Evolutionary conservation across 106 monocot genomes (phyloP).

Genomic region (Acorus gramineus): DNA sequence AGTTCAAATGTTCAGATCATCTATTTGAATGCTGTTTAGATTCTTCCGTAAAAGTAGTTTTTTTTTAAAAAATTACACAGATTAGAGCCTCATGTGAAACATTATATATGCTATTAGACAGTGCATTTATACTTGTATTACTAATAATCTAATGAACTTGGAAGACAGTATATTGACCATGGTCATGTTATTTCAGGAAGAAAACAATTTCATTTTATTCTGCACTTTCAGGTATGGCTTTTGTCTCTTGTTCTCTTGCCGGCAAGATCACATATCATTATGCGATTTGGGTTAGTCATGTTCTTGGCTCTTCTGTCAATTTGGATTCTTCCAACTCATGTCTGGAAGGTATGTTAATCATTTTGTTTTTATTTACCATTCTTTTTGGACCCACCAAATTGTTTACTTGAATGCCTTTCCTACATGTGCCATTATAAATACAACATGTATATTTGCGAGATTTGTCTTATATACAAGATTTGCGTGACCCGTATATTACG

Average conservation of each 20-base stretch:
- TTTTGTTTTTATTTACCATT: neutral
- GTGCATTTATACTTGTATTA: no score
- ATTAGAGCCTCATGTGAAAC: no score
- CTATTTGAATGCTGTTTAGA: no score
- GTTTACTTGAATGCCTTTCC: no score
- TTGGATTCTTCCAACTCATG: slow-evolving; percentile 62
- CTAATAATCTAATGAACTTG: no score
- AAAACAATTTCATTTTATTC: neutral
- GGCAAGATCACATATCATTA: slow-evolving; percentile 79
- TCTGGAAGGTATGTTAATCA: slow-evolving; percentile 53
- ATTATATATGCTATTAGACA: no score
- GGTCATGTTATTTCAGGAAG: neutral
- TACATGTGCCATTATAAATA: no score
- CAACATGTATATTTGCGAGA: no score
- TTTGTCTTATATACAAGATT: neutral
- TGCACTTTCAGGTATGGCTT: slow-evolving; percentile 68
- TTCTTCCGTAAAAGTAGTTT: no score
- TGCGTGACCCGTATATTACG: neutral
- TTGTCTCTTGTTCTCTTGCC: slow-evolving; percentile 86
- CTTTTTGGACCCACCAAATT: no score
- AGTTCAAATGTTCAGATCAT: no score
- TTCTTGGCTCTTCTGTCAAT: slow-evolving; percentile 73
- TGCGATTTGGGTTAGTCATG: slow-evolving; percentile 75
- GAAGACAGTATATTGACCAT: neutral
- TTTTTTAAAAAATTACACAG: no score